A percentile compares a stretch with the other conserved stretches of the same genome.
phyloP scores from a whole-genome alignment of 2,329 filamentous ascomycete genomes.

The Aspergillus spinulosporus region DNA sequence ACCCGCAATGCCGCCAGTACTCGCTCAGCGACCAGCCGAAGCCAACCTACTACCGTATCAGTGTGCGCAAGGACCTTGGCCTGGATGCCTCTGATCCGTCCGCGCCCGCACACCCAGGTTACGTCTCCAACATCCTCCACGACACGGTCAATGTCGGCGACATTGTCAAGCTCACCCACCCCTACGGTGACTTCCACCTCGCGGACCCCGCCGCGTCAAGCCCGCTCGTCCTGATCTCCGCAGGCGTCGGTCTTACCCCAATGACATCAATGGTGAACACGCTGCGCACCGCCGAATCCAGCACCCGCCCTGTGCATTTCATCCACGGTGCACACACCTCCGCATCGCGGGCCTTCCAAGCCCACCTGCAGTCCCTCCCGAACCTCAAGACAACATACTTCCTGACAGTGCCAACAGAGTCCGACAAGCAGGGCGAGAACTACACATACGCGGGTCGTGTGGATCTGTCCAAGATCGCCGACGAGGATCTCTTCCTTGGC shows the following conservation, averaged over 20 bases:
- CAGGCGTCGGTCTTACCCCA: conserved; percentile 63
- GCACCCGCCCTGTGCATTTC: conserved; percentile 57
- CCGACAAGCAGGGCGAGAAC: conserved; percentile 54
- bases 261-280: conserved; percentile 63
- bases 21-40: conserved; percentile 67
- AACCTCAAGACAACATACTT: conserved; percentile 60
- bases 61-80: conserved; percentile 66
- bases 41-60: conserved; percentile 66
- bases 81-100: conserved; percentile 47
- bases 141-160: conserved; percentile 63
- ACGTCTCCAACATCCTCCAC: conserved; percentile 70
- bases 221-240: conserved; percentile 62
- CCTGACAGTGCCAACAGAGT: conserved; percentile 51
- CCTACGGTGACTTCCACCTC: conserved; percentile 62
- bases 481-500: conserved; percentile 57
- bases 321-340: conserved; percentile 58
- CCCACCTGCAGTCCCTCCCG: conserved; percentile 51
- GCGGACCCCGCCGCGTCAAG: conserved; percentile 34
- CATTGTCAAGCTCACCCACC: conserved; percentile 65
- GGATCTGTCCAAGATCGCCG: conserved; percentile 57
- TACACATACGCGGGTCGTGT: conserved; percentile 63
- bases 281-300: conserved; percentile 41
- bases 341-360: conserved; percentile 53
- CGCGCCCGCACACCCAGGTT: conserved; percentile 58
- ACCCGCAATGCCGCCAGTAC: conserved; percentile 69